Percentiles rank a stretch among this genome's conserved stretches.
These are phyloP conservation scores for Dalbergia cochinchinensis DNA, from an alignment of 306 rosid species.

Conservation along the genomic window DNA sequence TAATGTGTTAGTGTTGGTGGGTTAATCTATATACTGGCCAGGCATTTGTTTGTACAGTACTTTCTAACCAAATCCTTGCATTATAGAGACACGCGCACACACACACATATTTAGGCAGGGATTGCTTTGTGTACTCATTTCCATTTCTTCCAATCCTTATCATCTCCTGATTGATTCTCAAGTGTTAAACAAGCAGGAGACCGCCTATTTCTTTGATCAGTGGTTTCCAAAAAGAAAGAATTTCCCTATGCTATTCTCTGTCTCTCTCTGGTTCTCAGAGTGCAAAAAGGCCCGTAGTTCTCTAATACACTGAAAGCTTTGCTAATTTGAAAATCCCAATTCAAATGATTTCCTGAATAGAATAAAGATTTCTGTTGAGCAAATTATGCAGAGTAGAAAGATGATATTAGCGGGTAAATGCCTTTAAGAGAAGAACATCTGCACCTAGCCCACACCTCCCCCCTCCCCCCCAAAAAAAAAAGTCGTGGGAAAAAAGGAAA, in stretches of 20 bases:
- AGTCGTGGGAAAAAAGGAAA: too few relatives aligned
- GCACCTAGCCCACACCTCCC: neutral
- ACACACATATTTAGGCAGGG: neutral
- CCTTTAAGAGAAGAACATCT: slow-evolving; percentile 7
- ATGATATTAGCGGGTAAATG: neutral
- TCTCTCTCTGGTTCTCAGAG: too few relatives aligned
- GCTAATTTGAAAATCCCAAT: neutral
- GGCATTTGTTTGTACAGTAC: too few relatives aligned
- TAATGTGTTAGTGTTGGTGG: slow-evolving; percentile 8
- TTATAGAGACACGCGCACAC: neutral
- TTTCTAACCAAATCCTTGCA: too few relatives aligned
- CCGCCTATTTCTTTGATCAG: neutral
- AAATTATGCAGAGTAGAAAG: neutral
- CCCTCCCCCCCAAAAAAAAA: neutral
- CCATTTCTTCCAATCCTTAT: neutral
- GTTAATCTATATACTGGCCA: neutral
- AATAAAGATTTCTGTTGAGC: neutral
- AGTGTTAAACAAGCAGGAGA: neutral
- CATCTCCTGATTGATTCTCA: neutral
- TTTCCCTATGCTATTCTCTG: too few relatives aligned
- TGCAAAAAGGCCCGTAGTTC: neutral
- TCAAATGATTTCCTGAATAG: slow-evolving; percentile 4
- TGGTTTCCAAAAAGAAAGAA: neutral
- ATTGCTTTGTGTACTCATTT: neutral
- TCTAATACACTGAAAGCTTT: slow-evolving; percentile 1